phyloP scores from a whole-genome alignment of 345 rosid genomes.

The Diplotaxis tenuifolia region DNA sequence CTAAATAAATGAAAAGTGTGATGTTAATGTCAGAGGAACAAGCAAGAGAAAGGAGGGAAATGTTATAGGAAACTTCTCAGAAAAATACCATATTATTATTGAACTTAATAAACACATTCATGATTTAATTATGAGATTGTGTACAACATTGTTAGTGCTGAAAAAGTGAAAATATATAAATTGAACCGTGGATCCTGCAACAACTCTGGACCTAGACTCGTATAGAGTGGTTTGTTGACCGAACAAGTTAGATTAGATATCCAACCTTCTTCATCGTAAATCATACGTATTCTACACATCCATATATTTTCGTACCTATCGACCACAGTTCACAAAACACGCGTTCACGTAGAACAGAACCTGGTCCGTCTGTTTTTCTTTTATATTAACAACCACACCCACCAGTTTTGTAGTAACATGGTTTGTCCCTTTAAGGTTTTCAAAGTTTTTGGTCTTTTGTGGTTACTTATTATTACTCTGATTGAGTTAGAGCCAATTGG shows the following conservation, averaged over 20 bases:
- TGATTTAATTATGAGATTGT: not conserved
- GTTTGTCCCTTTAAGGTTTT: slow-evolving; percentile 22
- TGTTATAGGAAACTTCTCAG: slow-evolving; percentile 1
- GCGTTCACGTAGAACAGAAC: slow-evolving; percentile 24
- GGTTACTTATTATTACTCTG: slow-evolving; percentile 16
- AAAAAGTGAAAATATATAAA: slow-evolving; percentile 10
- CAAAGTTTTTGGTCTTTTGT: not conserved
- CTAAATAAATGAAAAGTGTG: slow-evolving; percentile 13
- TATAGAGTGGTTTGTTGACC: slow-evolving; percentile 36
- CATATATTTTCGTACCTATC: not conserved
- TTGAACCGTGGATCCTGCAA: slow-evolving; percentile 13
- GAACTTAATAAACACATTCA: not conserved
- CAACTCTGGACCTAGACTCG: slow-evolving; percentile 26
- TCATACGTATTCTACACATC: slow-evolving; percentile 11
- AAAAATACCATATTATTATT: not conserved
- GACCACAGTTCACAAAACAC: slow-evolving; percentile 23
- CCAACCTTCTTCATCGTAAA: slow-evolving; percentile 19
- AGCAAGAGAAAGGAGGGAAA: not conserved
- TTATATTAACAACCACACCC: slow-evolving; percentile 18
- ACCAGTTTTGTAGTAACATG: slow-evolving; percentile 30
- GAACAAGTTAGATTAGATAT: slow-evolving; percentile 35
- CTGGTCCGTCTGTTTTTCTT: slow-evolving; percentile 19
- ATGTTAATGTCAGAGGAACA: slow-evolving; percentile 5
- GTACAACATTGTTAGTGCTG: slow-evolving; percentile 2
- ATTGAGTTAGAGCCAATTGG: slow-evolving; percentile 32